A percentile compares a stretch with the other conserved stretches of the same genome.
These are phyloP conservation scores for Rhodomyrtus psidioides DNA, from an alignment of 441 rosid species.

Conservation along the genomic window DNA sequence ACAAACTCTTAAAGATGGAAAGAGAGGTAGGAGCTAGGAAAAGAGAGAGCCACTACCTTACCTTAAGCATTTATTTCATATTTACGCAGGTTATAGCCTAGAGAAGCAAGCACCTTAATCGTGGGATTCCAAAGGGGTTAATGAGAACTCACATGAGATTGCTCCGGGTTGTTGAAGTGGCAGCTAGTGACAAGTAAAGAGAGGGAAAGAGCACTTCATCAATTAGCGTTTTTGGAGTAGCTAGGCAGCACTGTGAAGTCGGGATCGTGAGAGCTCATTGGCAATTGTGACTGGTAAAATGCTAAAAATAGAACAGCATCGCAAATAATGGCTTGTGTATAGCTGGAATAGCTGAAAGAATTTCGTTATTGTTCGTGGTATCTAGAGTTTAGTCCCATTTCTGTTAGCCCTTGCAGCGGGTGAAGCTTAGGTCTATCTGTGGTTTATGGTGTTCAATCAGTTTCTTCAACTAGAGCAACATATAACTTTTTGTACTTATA, in stretches of 20 bases:
- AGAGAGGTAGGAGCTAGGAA: neutral
- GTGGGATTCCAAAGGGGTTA: neutral
- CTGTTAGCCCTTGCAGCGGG: neutral
- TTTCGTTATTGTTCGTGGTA: neutral
- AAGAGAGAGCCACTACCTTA: neutral
- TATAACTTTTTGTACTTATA: neutral
- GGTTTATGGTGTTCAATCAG: neutral
- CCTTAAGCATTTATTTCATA: neutral
- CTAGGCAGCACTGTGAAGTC: neutral
- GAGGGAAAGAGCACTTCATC: neutral
- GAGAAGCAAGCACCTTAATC: neutral
- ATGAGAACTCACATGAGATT: neutral
- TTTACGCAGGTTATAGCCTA: constrained; percentile 32
- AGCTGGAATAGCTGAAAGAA: neutral
- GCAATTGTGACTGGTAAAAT: neutral
- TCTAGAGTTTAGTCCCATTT: neutral
- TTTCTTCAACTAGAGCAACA: neutral
- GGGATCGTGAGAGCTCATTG: neutral
- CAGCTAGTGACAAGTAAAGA: neutral
- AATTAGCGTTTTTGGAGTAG: neutral
- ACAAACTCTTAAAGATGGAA: neutral
- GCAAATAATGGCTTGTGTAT: neutral
- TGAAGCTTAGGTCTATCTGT: neutral
- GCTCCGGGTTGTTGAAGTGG: neutral
- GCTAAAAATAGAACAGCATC: neutral